Percentiles rank a stretch among this genome's conserved stretches.
phyloP scores from a whole-genome alignment of 495 filamentous ascomycete species.

The Hyaloscypha finlandica region DNA sequence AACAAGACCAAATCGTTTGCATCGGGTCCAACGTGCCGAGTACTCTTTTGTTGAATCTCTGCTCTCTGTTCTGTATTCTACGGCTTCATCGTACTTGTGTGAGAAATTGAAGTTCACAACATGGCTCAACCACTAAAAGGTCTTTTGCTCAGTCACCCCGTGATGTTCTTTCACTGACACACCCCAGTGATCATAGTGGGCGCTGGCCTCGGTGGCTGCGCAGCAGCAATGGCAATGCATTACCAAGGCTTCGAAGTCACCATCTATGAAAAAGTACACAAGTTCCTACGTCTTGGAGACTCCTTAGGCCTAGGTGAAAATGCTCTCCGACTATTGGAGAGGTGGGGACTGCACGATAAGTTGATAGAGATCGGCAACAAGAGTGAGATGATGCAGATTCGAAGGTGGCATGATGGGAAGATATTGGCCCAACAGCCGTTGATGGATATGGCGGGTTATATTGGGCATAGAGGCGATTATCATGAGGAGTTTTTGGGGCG shows the following conservation, averaged over 20 bases:
- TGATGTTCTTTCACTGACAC: background rate
- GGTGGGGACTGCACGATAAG: conserved; percentile 50
- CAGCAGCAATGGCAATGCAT: conserved; percentile 51
- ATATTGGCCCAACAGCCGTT: conserved; percentile 53
- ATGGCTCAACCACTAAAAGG: conserved; percentile 21
- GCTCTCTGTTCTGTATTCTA: background rate
- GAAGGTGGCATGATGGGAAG: conserved; percentile 52
- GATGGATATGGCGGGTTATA: conserved; percentile 60
- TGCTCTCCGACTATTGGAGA: conserved; percentile 49
- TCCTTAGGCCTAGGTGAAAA: conserved; percentile 53
- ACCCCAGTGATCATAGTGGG: conserved; percentile 50
- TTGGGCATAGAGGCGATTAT: conserved; percentile 55
- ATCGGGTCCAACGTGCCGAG: background rate
- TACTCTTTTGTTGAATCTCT: background rate
- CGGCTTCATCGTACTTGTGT: background rate
- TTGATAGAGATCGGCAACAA: conserved; percentile 55
- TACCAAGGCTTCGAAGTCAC: conserved; percentile 52
- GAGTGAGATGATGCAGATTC: conserved; percentile 53
- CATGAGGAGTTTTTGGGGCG: conserved; percentile 52
- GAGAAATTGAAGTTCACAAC: background rate
- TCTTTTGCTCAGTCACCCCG: background rate
- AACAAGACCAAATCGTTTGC: too few species aligned
- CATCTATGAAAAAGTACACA: conserved; percentile 50
- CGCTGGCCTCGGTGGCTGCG: conserved; percentile 57
- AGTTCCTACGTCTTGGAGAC: conserved; percentile 53